Evolutionary conservation across 352 stramenopile species (phyloP).

Genomic region (Pythium monospermum): DNA sequence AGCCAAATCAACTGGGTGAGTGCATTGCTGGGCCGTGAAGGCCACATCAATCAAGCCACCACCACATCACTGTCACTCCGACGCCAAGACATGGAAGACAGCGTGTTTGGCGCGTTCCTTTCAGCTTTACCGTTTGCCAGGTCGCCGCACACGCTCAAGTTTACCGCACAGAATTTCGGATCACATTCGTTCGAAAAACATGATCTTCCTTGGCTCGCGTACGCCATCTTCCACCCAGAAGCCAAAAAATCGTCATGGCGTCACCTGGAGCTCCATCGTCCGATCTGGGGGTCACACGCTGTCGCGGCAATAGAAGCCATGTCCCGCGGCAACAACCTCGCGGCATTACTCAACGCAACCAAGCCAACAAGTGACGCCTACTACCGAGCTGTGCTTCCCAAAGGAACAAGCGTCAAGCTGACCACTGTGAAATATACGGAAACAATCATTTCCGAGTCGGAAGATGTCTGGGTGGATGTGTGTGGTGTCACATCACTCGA

Average conservation of each 20-base stretch:
- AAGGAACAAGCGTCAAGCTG: not conserved
- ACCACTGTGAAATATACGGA: not conserved
- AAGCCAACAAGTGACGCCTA: not conserved
- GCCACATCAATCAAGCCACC: not conserved
- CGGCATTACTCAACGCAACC: not conserved
- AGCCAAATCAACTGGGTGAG: no score
- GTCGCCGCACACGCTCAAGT: not conserved
- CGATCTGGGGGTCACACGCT: not conserved
- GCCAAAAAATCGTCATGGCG: not conserved
- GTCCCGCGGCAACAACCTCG: conserved; percentile 1
- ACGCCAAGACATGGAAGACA: not conserved
- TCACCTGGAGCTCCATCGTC: not conserved
- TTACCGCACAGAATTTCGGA: not conserved
- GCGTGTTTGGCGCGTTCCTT: not conserved
- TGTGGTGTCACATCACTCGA: not conserved
- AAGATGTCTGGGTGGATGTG: not conserved
- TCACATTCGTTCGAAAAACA: no score
- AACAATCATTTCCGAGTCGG: not conserved
- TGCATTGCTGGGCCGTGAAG: no score
- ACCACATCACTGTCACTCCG: not conserved
- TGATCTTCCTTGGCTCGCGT: not conserved
- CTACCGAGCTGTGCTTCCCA: not conserved
- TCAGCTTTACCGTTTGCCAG: not conserved
- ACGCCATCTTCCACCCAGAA: conserved; percentile 1
- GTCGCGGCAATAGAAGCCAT: not conserved